These are phyloP conservation scores for Sphenostylis stenocarpa DNA, from an alignment of 306 rosid genomes.

Conservation along the genomic window DNA sequence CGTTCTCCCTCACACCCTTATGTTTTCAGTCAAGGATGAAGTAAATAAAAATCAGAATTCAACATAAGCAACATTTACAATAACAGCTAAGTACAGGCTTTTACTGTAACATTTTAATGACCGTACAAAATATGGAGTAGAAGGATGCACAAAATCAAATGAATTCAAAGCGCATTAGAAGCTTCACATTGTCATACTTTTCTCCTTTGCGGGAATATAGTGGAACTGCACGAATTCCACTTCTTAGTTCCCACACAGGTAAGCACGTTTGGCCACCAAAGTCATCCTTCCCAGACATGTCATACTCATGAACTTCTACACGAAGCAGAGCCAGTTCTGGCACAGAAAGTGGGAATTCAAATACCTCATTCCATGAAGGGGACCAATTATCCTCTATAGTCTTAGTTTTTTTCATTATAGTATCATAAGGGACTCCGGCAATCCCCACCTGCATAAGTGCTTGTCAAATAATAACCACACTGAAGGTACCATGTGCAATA, in stretches of 20 bases:
- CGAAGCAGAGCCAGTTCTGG: conserved; percentile 92
- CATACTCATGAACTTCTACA: conserved; percentile 90
- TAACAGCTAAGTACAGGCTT: conserved; percentile 1
- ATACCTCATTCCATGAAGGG: conserved; percentile 81
- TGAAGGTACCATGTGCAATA: background rate
- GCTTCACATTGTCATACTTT: conserved; percentile 67
- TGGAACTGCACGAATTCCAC: conserved; percentile 78
- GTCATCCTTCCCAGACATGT: conserved; percentile 97
- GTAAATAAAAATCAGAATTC: background rate
- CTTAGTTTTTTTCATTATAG: conserved; percentile 69
- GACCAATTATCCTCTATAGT: conserved; percentile 79
- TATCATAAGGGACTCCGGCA: conserved; percentile 69
- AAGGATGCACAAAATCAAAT: conserved; percentile 32
- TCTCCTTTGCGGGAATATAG: conserved; percentile 57
- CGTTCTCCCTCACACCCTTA: background rate
- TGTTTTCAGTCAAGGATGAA: background rate
- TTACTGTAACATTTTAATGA: background rate
- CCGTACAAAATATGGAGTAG: conserved; percentile 33
- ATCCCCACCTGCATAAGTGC: conserved; percentile 38
- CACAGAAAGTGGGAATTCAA: conserved; percentile 66
- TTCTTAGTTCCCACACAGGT: conserved; percentile 72
- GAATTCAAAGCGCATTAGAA: conserved; percentile 82
- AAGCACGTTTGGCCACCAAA: conserved; percentile 95
- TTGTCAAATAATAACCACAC: background rate
- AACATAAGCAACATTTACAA: background rate